Percentiles rank a stretch among this genome's conserved stretches.
phyloP scores from a whole-genome alignment of 768 basidiomycete species.

The Grammothele lineata region DNA sequence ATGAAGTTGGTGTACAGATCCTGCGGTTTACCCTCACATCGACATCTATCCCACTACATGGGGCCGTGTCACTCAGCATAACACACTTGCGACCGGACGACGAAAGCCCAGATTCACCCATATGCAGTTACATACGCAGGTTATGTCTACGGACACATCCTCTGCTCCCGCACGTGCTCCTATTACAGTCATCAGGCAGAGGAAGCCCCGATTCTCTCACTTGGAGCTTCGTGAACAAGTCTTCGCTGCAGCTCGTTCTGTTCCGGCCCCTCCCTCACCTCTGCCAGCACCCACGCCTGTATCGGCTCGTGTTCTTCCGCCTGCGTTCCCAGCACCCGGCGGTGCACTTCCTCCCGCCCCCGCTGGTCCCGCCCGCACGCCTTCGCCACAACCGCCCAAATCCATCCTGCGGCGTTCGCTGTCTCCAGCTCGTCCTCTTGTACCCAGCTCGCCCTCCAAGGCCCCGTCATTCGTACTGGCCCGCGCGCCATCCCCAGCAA shows the following conservation, averaged over 20 bases:
- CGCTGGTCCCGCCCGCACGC: background rate
- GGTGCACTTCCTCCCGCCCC: background rate
- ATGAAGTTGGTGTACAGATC: constrained; percentile 15
- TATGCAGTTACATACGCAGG: constrained; percentile 16
- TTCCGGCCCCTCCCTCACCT: background rate
- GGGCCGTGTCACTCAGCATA: too few relatives aligned
- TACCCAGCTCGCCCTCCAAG: too few relatives aligned
- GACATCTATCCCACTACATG: constrained; percentile 24
- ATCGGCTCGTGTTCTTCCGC: background rate
- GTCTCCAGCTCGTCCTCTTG: too few relatives aligned
- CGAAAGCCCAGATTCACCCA: constrained; percentile 15
- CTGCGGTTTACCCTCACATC: constrained; percentile 24
- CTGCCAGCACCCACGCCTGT: background rate
- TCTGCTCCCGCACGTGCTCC: too few relatives aligned
- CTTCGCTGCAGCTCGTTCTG: background rate
- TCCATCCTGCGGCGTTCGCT: too few relatives aligned
- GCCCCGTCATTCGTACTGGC: too few relatives aligned
- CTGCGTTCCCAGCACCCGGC: background rate
- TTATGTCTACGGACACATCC: background rate
- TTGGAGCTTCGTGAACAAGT: constrained; percentile 2
- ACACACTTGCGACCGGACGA: background rate
- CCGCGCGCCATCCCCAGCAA: too few relatives aligned
- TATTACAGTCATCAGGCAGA: background rate
- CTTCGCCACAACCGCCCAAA: too few relatives aligned
- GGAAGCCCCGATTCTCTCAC: constrained; percentile 7